Percentiles rank a stretch among this genome's conserved stretches.
phyloP scores from a whole-genome alignment of 768 basidiomycete species.

The Macrolepiota dolichaula region DNA sequence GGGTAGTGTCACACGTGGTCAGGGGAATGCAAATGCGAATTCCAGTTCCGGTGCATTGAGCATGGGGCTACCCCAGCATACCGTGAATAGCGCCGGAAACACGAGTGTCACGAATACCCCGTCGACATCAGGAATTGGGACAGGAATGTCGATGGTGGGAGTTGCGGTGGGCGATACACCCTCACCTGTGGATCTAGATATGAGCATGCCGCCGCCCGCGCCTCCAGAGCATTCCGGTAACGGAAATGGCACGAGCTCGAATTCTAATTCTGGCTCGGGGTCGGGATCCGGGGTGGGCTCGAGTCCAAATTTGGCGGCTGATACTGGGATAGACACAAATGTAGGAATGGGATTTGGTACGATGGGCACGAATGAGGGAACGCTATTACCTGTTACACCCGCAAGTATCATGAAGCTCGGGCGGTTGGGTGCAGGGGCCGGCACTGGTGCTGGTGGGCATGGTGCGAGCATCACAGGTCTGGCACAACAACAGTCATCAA shows the following conservation, averaged over 20 bases:
- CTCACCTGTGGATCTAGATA: slow-evolving; percentile 71
- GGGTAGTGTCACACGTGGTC: background rate
- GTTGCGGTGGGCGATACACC: slow-evolving; percentile 53
- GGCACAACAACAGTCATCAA: background rate
- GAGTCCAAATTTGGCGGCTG: background rate
- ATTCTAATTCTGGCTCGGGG: background rate
- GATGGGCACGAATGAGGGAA: background rate
- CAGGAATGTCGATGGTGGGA: background rate
- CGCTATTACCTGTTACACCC: slow-evolving; percentile 77
- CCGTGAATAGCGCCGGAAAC: background rate
- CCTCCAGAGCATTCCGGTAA: slow-evolving; percentile 17
- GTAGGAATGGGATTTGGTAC: background rate
- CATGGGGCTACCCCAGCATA: background rate
- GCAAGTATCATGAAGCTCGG: slow-evolving; percentile 91
- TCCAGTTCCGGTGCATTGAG: background rate
- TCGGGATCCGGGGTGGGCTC: background rate
- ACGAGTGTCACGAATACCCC: slow-evolving; percentile 4
- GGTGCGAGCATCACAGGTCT: background rate
- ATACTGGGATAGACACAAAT: background rate
- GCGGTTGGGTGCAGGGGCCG: slow-evolving; percentile 39
- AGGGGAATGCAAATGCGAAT: background rate
- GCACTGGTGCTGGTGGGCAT: background rate
- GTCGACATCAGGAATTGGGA: background rate
- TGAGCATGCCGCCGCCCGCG: slow-evolving; percentile 81
- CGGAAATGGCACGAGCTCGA: background rate